A percentile compares a stretch with the other conserved stretches of the same genome.
These are phyloP conservation scores for Pterocarpus santalinus DNA, from an alignment of 306 rosid genomes.

Conservation along the genomic window DNA sequence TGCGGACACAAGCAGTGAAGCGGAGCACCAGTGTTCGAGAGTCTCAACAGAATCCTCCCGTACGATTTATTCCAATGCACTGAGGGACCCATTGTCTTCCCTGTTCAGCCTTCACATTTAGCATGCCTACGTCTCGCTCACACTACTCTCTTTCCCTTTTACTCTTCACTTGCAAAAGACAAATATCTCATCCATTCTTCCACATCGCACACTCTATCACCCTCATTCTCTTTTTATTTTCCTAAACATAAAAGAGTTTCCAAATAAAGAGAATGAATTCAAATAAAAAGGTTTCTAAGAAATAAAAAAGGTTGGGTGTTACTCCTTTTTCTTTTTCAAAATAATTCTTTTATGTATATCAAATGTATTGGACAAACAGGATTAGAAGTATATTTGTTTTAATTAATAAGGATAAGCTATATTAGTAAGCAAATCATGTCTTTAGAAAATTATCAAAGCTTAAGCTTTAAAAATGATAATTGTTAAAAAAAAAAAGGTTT, in stretches of 20 bases:
- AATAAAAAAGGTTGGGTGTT: background rate
- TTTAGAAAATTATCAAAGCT: no score
- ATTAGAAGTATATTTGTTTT: no score
- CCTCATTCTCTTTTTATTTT: background rate
- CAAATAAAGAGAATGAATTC: background rate
- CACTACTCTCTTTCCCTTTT: background rate
- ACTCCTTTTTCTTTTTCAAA: background rate
- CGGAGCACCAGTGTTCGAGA: background rate
- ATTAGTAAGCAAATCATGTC: no score
- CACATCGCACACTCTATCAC: background rate
- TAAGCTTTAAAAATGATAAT: no score
- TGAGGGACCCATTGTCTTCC: background rate
- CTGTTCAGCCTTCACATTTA: background rate
- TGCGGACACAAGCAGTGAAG: background rate
- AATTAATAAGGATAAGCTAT: no score
- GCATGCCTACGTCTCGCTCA: background rate
- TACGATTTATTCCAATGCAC: background rate
- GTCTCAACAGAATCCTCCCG: background rate
- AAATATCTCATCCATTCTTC: constrained; percentile 8
- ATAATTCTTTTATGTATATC: background rate
- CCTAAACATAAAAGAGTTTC: background rate
- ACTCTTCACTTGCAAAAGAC: background rate
- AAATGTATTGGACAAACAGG: no score
- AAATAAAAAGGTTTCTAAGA: background rate
- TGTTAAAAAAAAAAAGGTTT: no score